Base-by-base conservation (phyloP, 345 rosid species). In the Corymbia maculata region DNA sequence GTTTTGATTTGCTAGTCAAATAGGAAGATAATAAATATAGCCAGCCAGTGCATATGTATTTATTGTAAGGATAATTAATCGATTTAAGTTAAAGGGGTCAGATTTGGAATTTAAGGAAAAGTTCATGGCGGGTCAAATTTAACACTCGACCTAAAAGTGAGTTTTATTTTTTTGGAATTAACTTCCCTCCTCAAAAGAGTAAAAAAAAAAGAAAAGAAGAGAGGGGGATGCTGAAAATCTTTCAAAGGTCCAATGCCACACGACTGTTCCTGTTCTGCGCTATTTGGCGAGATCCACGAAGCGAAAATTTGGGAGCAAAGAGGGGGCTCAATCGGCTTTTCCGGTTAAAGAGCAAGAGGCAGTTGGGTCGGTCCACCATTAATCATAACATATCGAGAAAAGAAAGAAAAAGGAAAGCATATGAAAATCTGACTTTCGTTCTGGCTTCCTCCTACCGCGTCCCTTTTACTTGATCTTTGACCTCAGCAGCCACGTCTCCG, bases 401-500 rank as follows among this genome's bases (percentile, higher is more conserved):
- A 75, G 19, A 75, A 32, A 24, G 3, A 22, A 22, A 9, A 9
- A 42, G 26, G 84, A 9, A 36, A 36, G 32, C 21, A 75, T 5
- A 24, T 6, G 13, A 36, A 24, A 42, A 19, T 26, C 87, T 32
- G 87, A 52, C 88, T 87, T 88, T 89, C 90, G 45, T 16, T 17
- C 15, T 9, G 79, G 85, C 88, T 90, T 91, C 88, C 88, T 70
- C 42, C 42, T 47, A 70, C 85, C 93, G 92, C 92, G 91, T 90
- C 28, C 0, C 47, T 17, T 79, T 79, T 88, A 89, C 89, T 86
- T 61, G 87, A 88, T 88, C 22, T 89, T 93, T 92, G 94, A 92
- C 93, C 93, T 86, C 89, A 45, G 93, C 88, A 22, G 66, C 87
- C 90, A 50, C 11, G 12, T 64, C 52, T 13, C 44, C 52, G 45